Evolutionary conservation across 768 basidiomycete species (phyloP).

Genomic region (Phlebiopsis flavidoalba): DNA sequence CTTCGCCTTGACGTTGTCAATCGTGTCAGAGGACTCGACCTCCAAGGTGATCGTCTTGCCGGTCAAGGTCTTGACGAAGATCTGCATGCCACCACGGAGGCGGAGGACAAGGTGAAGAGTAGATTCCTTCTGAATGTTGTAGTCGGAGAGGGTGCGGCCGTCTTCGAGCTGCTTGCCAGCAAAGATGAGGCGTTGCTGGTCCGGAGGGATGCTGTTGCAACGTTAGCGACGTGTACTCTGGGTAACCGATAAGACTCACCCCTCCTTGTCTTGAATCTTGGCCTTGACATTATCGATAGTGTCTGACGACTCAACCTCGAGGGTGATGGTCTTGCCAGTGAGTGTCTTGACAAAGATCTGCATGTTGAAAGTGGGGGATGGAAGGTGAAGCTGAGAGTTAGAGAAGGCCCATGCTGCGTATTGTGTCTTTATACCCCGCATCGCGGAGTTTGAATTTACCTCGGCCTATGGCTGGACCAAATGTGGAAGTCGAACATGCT

Average conservation of each 20-base stretch:
- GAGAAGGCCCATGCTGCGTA: neutral
- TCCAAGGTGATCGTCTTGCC: conserved; percentile 91
- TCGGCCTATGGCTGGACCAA: neutral
- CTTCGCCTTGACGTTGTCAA: conserved; percentile 77
- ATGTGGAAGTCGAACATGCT: conserved; percentile 4
- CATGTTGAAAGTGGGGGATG: conserved; percentile 25
- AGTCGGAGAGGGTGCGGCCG: conserved; percentile 68
- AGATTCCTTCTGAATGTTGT: conserved; percentile 30
- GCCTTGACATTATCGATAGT: conserved; percentile 70
- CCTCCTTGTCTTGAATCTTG: conserved; percentile 89
- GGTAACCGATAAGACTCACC: conserved; percentile 35
- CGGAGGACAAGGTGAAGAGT: conserved; percentile 42
- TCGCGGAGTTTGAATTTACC: conserved; percentile 8
- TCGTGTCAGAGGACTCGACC: conserved; percentile 74
- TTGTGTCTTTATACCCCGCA: neutral
- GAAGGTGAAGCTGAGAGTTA: conserved; percentile 1
- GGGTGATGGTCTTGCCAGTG: conserved; percentile 76
- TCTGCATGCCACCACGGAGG: conserved; percentile 59
- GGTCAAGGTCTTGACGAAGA: conserved; percentile 84
- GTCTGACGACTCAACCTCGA: conserved; percentile 68
- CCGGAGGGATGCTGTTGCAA: conserved; percentile 58
- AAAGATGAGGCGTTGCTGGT: conserved; percentile 76
- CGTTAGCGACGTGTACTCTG: neutral
- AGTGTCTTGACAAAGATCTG: conserved; percentile 54
- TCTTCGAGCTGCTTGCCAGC: conserved; percentile 85